phyloP scores from a whole-genome alignment of 352 stramenopile genomes.

The Phytophthora megakarya region DNA sequence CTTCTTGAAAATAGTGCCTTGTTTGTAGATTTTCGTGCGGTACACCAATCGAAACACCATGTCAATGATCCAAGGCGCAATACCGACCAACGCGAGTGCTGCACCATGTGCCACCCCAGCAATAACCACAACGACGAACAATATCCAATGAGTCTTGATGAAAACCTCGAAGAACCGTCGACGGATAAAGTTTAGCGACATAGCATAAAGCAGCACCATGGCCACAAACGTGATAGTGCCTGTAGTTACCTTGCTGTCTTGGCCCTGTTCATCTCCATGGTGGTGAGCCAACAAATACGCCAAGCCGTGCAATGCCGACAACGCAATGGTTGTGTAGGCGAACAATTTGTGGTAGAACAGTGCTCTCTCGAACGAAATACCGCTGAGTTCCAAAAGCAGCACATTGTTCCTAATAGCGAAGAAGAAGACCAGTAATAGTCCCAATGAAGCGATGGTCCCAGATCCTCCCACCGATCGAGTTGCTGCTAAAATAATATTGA shows the following conservation, averaged over 20 bases:
- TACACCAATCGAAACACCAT: constrained; percentile 36
- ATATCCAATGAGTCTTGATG: constrained; percentile 42
- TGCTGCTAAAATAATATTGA: constrained; percentile 12
- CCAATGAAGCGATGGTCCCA: constrained; percentile 27
- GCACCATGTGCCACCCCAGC: constrained; percentile 41
- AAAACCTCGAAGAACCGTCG: constrained; percentile 58
- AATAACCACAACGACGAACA: constrained; percentile 45
- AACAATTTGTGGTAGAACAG: constrained; percentile 60
- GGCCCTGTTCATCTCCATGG: constrained; percentile 16
- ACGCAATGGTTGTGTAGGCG: constrained; percentile 34
- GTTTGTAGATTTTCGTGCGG: constrained; percentile 18
- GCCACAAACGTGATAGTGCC: constrained; percentile 25
- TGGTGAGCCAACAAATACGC: constrained; percentile 36
- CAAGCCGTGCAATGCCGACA: constrained; percentile 41
- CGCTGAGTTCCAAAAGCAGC: constrained; percentile 36
- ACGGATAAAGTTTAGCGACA: constrained; percentile 41
- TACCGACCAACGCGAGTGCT: constrained; percentile 32
- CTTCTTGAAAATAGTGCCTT: constrained; percentile 20
- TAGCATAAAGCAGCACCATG: constrained; percentile 33
- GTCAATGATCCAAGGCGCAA: constrained; percentile 39
- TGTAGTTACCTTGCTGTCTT: constrained; percentile 8
- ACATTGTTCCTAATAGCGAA: constrained; percentile 55
- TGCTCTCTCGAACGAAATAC: constrained; percentile 49
- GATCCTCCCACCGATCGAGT: constrained; percentile 9
- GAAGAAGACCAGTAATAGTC: constrained; percentile 43